A percentile compares a stretch with the other conserved stretches of the same genome.
Evolutionary conservation across 805 yeast species (phyloP).

Genomic region (Kodamaea jinghongensis): DNA sequence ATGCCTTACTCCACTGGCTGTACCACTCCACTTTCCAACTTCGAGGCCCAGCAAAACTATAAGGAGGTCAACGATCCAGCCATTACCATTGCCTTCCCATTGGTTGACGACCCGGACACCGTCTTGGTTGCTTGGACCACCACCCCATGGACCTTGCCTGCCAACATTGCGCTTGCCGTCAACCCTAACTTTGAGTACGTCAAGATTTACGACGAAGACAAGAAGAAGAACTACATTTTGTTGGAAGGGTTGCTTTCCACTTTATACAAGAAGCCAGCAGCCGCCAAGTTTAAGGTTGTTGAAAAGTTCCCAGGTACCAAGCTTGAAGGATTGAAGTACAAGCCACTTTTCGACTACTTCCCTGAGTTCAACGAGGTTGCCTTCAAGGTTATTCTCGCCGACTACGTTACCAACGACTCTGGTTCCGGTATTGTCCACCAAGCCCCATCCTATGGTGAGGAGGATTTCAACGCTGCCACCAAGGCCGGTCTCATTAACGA

Average conservation of each 20-base stretch:
- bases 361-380: conserved; percentile 75
- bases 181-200: conserved; percentile 88
- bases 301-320: conserved; percentile 79
- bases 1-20: conserved; percentile 99
- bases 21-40: conserved; percentile 94
- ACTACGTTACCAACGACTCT: conserved; percentile 85
- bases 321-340: conserved; percentile 74
- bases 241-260: conserved; percentile 80
- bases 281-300: conserved; percentile 80
- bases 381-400: conserved; percentile 77
- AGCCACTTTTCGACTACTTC: conserved; percentile 82
- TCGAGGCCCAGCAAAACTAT: conserved; percentile 98
- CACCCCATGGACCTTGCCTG: conserved; percentile 99
- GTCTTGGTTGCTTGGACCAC: conserved; percentile 97
- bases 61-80: conserved; percentile 98
- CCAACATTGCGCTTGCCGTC: conserved; percentile 88
- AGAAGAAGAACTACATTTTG: conserved; percentile 76
- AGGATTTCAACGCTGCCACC: conserved; percentile 83
- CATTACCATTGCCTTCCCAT: conserved; percentile 85
- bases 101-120: conserved; percentile 76
- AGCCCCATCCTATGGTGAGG: conserved; percentile 99
- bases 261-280: conserved; percentile 90
- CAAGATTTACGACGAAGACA: conserved; percentile 87
- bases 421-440: conserved; percentile 99
- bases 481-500: conserved; percentile 72